Percentiles rank a stretch among this genome's conserved stretches.
Evolutionary conservation across 139 green algal species (phyloP).

Genomic region (Limnomonas spitsbergensis): DNA sequence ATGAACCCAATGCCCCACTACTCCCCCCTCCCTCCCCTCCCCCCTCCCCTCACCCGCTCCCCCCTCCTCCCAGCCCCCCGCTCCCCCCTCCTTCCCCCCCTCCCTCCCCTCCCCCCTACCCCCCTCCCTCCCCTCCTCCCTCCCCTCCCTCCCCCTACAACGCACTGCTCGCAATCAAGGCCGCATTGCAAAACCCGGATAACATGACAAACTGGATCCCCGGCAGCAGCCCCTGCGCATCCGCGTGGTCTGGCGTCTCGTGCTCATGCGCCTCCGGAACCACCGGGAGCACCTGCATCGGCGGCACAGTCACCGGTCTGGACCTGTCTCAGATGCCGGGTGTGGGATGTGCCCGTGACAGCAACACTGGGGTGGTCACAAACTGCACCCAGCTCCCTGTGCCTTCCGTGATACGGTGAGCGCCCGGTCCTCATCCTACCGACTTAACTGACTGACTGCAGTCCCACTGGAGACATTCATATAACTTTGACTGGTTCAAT

Average conservation of each 20-base stretch:
- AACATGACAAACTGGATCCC: background rate
- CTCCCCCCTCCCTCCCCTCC: background rate
- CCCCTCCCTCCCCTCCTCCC: background rate
- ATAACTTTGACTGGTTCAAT: too few species aligned
- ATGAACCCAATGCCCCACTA: too few species aligned
- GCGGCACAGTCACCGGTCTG: conserved; percentile 3
- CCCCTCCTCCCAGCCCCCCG: background rate
- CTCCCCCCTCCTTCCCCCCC: background rate
- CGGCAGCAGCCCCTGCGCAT: conserved; percentile 4
- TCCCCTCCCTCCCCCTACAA: conserved; percentile 3
- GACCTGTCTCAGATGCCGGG: conserved; percentile 8
- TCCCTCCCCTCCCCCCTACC: background rate
- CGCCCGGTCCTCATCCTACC: too few species aligned
- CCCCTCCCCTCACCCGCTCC: background rate
- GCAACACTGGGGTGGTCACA: too few species aligned
- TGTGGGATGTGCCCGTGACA: background rate
- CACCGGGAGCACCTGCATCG: conserved; percentile 1
- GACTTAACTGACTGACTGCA: too few species aligned
- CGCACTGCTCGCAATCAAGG: conserved; percentile 17
- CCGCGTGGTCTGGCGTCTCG: background rate
- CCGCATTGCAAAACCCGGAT: conserved; percentile 1
- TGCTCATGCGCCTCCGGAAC: too few species aligned
- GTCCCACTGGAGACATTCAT: too few species aligned
- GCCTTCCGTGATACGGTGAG: too few species aligned
- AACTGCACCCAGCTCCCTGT: too few species aligned